Evolutionary conservation across 352 stramenopile genomes (phyloP).

Genomic region (Globisporangium irregulare): DNA sequence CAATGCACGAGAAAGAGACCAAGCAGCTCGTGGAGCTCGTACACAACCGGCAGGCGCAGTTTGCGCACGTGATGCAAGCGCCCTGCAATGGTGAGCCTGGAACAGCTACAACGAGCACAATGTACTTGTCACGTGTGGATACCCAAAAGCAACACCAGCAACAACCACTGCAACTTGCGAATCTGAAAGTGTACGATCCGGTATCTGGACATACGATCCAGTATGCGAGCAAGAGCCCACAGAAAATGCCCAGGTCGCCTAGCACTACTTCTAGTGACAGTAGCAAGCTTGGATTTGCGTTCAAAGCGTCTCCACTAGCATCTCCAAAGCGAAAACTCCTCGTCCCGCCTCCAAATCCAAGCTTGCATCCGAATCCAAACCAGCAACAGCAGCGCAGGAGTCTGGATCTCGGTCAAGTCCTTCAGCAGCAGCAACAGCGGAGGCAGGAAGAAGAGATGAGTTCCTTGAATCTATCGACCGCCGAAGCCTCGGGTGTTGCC

Average conservation of each 20-base stretch:
- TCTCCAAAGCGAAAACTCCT: constrained; percentile 7
- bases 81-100: constrained; percentile 4
- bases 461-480: background rate
- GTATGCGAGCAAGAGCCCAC: constrained; percentile 21
- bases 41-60: constrained; percentile 36
- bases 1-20: constrained; percentile 73
- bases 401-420: background rate
- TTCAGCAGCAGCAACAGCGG: constrained; percentile 9
- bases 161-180: background rate
- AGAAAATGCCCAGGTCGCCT: constrained; percentile 6
- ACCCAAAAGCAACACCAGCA: background rate
- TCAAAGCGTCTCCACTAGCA: constrained; percentile 2
- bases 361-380: background rate
- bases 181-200: constrained; percentile 39
- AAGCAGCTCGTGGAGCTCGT: constrained; percentile 50
- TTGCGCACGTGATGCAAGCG: constrained; percentile 32
- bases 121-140: background rate
- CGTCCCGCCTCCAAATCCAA: background rate
- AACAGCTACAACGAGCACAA: background rate
- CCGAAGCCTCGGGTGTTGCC: background rate
- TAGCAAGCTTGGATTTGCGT: background rate
- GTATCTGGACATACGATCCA: constrained; percentile 34
- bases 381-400: background rate
- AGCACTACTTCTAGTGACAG: background rate
- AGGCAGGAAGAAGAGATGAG: background rate